Evolutionary conservation across 1,139 yeast genomes (phyloP).

Genomic region (Pneumocystis oryctolagi): DNA sequence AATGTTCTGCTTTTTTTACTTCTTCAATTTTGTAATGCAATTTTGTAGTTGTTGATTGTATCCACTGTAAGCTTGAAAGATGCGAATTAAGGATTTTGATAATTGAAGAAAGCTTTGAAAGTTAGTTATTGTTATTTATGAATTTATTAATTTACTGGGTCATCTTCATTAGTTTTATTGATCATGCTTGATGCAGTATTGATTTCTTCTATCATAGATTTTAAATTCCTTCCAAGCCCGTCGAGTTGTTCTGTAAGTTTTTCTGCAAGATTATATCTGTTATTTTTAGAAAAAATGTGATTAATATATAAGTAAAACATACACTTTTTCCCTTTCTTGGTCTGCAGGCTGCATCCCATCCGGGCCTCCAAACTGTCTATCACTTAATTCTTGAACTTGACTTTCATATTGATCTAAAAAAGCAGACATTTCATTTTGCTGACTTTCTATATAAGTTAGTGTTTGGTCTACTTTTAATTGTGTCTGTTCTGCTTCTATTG

Average conservation of each 20-base stretch:
- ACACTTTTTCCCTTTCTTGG: conserved; percentile 80
- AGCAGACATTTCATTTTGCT: conserved; percentile 78
- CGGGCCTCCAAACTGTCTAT: conserved; percentile 21
- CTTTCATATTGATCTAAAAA: conserved; percentile 72
- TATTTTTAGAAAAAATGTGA: background rate
- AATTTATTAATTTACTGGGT: conserved; percentile 16
- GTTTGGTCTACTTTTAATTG: conserved; percentile 81
- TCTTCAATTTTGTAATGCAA: conserved; percentile 51
- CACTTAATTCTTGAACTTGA: conserved; percentile 47
- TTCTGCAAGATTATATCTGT: conserved; percentile 44
- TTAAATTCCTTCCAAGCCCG: conserved; percentile 55
- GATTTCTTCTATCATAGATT: conserved; percentile 67
- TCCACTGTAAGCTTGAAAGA: conserved; percentile 74
- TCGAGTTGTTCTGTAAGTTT: conserved; percentile 70
- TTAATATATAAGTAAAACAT: conserved; percentile 27
- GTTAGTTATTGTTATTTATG: background rate
- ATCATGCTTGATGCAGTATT: conserved; percentile 75
- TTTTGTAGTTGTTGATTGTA: conserved; percentile 55
- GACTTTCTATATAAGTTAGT: conserved; percentile 69
- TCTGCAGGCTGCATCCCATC: conserved; percentile 39
- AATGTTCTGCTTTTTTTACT: conserved; percentile 19
- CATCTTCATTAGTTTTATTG: conserved; percentile 39
- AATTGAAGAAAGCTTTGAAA: conserved; percentile 34
- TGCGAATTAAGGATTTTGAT: conserved; percentile 77
- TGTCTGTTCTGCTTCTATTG: conserved; percentile 68